Evolutionary conservation across 345 rosid genomes (phyloP).

Genomic region (Luvunga scandens): DNA sequence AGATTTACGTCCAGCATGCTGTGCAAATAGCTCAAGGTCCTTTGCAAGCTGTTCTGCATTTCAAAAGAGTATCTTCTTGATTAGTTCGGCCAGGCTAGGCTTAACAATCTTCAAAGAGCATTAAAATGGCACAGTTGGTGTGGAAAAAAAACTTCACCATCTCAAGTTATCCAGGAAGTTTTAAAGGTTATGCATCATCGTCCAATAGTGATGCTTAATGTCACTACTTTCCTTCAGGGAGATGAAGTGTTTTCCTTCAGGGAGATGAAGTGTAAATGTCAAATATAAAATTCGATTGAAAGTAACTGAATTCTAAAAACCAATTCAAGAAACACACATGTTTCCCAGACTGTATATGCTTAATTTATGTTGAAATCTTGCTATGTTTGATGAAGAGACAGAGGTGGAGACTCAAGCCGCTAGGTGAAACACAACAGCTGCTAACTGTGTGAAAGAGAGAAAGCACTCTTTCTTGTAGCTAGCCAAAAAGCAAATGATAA

Average conservation of each 20-base stretch:
- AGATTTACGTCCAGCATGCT: slow-evolving; percentile 84
- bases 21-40: slow-evolving; percentile 83
- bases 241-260: neutral
- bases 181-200: neutral
- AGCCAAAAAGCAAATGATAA: neutral
- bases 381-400: neutral
- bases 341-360: neutral
- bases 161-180: neutral
- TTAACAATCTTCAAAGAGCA: neutral
- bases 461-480: neutral
- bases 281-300: neutral
- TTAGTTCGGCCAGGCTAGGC: slow-evolving; percentile 9
- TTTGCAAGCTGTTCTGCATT: slow-evolving; percentile 69
- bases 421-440: neutral
- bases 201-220: neutral
- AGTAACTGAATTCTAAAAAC: neutral
- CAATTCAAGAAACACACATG: neutral
- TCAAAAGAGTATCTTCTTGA: slow-evolving; percentile 8
- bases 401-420: neutral
- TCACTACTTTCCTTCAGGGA: neutral
- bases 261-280: neutral
- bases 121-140: neutral
- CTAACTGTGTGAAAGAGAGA: neutral
- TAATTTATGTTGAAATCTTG: neutral
- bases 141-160: no score